These are phyloP conservation scores for Trichoderma sp. DNA, from an alignment of 2,329 filamentous ascomycete species.

Conservation along the genomic window DNA sequence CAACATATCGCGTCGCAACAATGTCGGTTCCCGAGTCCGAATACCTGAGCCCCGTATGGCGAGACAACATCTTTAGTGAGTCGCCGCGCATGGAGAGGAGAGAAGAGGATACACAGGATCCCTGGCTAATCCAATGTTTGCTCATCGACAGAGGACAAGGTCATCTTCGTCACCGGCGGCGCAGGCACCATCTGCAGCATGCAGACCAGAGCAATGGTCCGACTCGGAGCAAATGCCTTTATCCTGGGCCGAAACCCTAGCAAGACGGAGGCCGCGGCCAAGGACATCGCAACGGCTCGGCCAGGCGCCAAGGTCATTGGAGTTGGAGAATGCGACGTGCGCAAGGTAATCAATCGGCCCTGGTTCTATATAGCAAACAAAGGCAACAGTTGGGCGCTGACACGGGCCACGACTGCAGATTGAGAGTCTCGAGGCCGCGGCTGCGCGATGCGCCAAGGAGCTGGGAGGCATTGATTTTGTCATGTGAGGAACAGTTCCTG, in stretches of 20 bases:
- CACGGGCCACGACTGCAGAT: conserved; percentile 22
- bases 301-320: conserved; percentile 80
- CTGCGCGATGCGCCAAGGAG: conserved; percentile 74
- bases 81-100: not conserved
- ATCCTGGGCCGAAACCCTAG: conserved; percentile 87
- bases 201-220: conserved; percentile 86
- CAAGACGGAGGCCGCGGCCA: conserved; percentile 79
- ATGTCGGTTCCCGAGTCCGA: conserved; percentile 71
- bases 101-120: not conserved
- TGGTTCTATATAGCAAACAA: not conserved
- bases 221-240: conserved; percentile 87
- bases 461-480: conserved; percentile 88
- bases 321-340: conserved; percentile 76
- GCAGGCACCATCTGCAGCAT: conserved; percentile 92
- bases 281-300: conserved; percentile 76
- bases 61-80: conserved; percentile 78
- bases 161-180: conserved; percentile 92
- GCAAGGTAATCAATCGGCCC: conserved; percentile 52
- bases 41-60: conserved; percentile 82
- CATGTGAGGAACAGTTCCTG: conserved; percentile 57
- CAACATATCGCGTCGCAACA: not conserved
- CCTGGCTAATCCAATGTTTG: not conserved
- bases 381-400: not conserved
- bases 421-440: conserved; percentile 56
- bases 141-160: conserved; percentile 64